Evolutionary conservation across 2,329 filamentous ascomycete genomes (phyloP), one percentile per base, ranked within the genome.

Genomic region (Colletotrichum magnum): DNA sequence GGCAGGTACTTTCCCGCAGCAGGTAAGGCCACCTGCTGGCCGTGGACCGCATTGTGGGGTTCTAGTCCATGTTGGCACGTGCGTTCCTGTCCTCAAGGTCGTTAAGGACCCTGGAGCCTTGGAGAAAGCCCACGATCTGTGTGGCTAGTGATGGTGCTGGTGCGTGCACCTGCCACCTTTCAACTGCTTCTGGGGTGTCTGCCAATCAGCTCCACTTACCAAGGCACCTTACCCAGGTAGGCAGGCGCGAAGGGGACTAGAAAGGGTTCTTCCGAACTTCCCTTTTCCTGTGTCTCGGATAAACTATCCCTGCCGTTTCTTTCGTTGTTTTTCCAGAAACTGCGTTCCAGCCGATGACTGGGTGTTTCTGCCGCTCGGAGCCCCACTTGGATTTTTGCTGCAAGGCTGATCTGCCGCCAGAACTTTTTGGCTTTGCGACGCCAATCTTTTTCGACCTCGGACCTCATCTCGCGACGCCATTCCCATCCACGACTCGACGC

Each of bases 341-440:
- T 26, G 56, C n/a, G 12, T 47, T 48, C 41, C 32, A 36, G 32
- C 18, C 21, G 26, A 36, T 26, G 48, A 58, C 54, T 48, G 52
- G 65, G 41, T 53, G 39, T 54, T 62, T 52, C 56, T 26, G 56
- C 53, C 60, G 61, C 54, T 57, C 26, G 28, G 26, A 15, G 66
- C 43, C 62, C 66, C 66, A 69, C 66, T 60, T 32, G 43, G 56
- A 60, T 47, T 66, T 69, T 69, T 69, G 62, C 54, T 69, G 66
- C 61, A 69, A 69, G 66, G 66, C 66, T 69, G 66, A 41, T 36
- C 32, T 36, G 50, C 62, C 47, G 65, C 65, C 54, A 69, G 61
- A 66, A 69, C 66, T 69, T 69, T 69, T 69, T 69, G 66, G 48
- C 48, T 45, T 69, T 57, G 66, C 66, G 66, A 66, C 61, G 66